Conservation (phyloP, 225 moss, liverwort and hornwort genomes). For the Neckera pumila region DNA sequence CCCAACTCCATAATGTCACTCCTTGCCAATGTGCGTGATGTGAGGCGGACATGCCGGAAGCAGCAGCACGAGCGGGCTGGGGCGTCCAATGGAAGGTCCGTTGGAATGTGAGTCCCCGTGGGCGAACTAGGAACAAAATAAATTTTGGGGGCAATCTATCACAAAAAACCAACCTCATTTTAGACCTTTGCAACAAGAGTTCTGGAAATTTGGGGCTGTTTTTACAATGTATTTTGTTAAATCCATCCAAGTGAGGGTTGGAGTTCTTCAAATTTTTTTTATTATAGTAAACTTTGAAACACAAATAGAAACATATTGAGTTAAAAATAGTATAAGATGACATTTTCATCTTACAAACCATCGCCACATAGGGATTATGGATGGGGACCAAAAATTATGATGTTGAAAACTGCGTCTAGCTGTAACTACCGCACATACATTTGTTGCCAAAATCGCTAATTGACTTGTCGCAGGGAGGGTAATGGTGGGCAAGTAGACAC, state of each 20-base stretch:
- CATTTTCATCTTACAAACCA: neutral
- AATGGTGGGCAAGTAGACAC: neutral
- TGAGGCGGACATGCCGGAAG: neutral
- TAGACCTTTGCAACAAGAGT: neutral
- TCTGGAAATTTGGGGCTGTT: neutral
- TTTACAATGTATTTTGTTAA: neutral
- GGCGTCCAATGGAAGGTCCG: neutral
- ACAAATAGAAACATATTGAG: neutral
- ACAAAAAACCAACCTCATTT: no score
- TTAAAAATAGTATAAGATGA: neutral
- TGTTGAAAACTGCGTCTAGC: accelerated
- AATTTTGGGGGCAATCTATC: no score
- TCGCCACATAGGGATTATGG: accelerated
- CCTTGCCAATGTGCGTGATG: neutral
- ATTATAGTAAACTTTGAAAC: neutral
- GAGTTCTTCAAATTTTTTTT: neutral
- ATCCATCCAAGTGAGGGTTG: neutral
- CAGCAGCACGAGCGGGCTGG: neutral
- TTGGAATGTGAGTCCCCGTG: neutral
- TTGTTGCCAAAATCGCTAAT: neutral
- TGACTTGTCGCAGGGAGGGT: neutral
- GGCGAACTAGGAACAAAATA: no score
- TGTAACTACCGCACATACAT: neutral
- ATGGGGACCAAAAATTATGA: neutral
- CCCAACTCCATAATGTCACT: neutral